Conservation (phyloP, 2,329 filamentous ascomycete genomes). For the Dactylellina cionopaga region DNA sequence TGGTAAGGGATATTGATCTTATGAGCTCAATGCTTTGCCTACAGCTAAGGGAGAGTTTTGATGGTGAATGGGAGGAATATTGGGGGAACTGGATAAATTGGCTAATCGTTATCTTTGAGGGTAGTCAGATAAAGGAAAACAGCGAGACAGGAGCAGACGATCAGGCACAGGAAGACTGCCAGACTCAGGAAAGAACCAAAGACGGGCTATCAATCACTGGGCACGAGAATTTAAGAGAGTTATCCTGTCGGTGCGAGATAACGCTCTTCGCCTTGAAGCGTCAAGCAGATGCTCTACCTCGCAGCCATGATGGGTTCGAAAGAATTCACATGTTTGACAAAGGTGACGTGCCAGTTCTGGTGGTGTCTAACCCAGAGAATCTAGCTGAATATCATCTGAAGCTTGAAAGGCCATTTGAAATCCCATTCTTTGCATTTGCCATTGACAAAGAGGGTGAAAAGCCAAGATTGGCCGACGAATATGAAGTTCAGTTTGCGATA, state of each 20-base stretch:
- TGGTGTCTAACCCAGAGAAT: not conserved
- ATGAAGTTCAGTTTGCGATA: not conserved
- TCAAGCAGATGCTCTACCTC: not conserved
- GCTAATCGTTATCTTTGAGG: no score
- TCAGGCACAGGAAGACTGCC: no score
- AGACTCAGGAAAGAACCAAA: not conserved
- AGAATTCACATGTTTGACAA: not conserved
- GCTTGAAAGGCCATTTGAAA: not conserved
- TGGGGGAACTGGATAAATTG: no score
- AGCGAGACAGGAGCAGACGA: no score
- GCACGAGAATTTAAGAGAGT: no score
- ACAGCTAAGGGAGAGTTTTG: not conserved
- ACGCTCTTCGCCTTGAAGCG: not conserved
- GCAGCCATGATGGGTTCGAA: not conserved
- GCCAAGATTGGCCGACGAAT: not conserved
- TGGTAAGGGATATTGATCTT: no score
- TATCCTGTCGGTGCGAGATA: constrained; percentile 3
- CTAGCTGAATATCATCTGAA: not conserved
- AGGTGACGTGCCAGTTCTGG: not conserved
- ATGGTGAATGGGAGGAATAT: not conserved
- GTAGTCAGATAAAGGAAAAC: no score
- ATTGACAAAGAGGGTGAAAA: not conserved
- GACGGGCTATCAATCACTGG: no score
- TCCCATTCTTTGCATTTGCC: constrained; percentile 17
- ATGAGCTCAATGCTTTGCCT: no score